Evolutionary conservation across 257 asterid genomes (phyloP), one percentile per base, ranked within the genome.

Genomic region (Primulina eburnea): DNA sequence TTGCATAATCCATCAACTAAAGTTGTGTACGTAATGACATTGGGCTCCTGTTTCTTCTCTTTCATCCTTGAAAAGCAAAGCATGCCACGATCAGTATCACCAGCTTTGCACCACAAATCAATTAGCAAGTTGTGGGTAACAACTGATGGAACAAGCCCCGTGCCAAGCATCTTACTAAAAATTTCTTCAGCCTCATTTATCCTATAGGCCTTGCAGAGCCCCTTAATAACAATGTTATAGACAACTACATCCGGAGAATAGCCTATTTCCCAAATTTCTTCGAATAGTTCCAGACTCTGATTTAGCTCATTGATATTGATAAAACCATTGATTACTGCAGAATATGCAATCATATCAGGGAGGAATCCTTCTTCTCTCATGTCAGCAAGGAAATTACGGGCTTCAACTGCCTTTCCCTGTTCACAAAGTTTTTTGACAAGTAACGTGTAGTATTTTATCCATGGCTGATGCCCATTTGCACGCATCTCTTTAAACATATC

Each of bases 51-150:
- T 73, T 76, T 83, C 61, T 81, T 74, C 47, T 77, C 92, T 14
- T 47, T 62, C 98, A 90, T 93, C 78, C 62, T 83, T 30, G 83
- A 78, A 70, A 85, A 82, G 65, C 69, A 84, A 37, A 40, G 61
- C 30, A 75, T 60, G 53, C 94, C 96, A 71, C 56, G 82, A 78
- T 87, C 90, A 40, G 80, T 64, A 30, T 88, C 69, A 14, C 95
- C 93, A 61, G 24, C 75, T 81, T 90, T 90, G 76, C 92, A 88
- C 95, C 95, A 88, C 58, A 91, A 97, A 69, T 90, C 88, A 69
- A 92, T 90, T 53, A 92, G 84, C 78, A 85, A 74, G 79, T 90
- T 92, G 87, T 90, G 89, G 53, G 97, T 90, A 70, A 89, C 89
- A 38, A 87, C 90, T 6, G 97, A 90, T 33, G 96, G 98, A 80